Percentiles rank a stretch among this genome's conserved stretches.
Conservation (phyloP, 768 basidiomycete genomes). For the Cystobasidium tubakii region DNA sequence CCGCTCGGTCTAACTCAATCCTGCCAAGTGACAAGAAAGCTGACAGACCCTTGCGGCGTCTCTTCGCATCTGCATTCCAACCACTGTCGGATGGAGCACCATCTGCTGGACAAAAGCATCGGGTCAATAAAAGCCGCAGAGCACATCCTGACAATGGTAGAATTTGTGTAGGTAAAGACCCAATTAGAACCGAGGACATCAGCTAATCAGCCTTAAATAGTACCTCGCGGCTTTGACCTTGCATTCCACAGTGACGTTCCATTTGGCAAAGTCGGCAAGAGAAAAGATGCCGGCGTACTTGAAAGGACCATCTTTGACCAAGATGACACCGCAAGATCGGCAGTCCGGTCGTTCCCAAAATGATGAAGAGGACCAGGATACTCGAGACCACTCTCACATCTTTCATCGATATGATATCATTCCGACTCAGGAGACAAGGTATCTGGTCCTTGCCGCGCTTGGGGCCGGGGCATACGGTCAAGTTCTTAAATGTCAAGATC, state of each 20-base stretch:
- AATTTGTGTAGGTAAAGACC: background rate
- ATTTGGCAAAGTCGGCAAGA: background rate
- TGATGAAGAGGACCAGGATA: too few species aligned
- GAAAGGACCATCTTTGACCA: too few species aligned
- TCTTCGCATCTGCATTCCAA: background rate
- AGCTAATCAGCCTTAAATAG: background rate
- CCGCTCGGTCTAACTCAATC: too few species aligned
- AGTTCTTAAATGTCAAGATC: constrained; percentile 1
- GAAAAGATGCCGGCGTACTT: too few species aligned
- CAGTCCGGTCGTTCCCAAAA: too few species aligned
- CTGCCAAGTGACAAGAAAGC: too few species aligned
- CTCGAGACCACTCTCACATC: too few species aligned
- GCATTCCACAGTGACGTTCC: background rate
- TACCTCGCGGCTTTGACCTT: background rate
- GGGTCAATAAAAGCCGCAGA: background rate
- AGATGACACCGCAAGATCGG: too few species aligned
- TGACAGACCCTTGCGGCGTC: too few species aligned
- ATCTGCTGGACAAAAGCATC: background rate
- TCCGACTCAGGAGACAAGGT: background rate
- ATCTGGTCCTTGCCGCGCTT: background rate
- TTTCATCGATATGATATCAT: background rate
- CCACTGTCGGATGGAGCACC: background rate
- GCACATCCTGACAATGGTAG: background rate
- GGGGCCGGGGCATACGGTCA: background rate
- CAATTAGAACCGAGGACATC: background rate